Evolutionary conservation across 169 alveolate genomes (phyloP).

Genomic region (Blepharisma undulans): DNA sequence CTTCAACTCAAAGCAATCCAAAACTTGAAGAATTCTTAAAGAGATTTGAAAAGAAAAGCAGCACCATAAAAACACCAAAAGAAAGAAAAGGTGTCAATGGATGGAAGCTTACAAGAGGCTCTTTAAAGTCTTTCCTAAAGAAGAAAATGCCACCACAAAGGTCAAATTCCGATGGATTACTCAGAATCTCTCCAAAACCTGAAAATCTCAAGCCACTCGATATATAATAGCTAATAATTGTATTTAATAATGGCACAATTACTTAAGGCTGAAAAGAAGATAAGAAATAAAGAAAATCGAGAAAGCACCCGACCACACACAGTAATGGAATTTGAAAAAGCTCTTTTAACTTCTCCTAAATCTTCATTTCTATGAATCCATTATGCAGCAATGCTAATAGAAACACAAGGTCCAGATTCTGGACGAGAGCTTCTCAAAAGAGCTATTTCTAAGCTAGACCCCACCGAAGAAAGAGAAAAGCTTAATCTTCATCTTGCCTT

Average conservation of each 20-base stretch:
- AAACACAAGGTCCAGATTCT: background rate
- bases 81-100: background rate
- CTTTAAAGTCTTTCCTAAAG: background rate
- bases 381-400: background rate
- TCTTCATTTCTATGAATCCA: slow-evolving; percentile 32
- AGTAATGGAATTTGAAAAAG: slow-evolving; percentile 4
- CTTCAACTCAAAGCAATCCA: background rate
- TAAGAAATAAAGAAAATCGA: slow-evolving; percentile 24
- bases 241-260: slow-evolving; percentile 2
- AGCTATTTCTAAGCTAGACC: background rate
- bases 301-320: background rate
- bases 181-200: background rate
- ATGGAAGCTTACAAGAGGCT: background rate
- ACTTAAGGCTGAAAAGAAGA: slow-evolving; percentile 31
- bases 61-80: background rate
- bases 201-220: background rate
- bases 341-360: slow-evolving; percentile 33
- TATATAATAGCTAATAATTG: background rate
- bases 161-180: background rate
- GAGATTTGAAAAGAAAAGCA: background rate
- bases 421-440: background rate
- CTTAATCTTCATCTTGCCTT: slow-evolving; percentile 24
- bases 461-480: slow-evolving; percentile 24
- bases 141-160: background rate
- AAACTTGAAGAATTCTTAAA: background rate